Evolutionary conservation across 148 eudicot genomes (phyloP), one percentile per base, ranked within the genome.

Genomic region (Heliosperma pusillum): DNA sequence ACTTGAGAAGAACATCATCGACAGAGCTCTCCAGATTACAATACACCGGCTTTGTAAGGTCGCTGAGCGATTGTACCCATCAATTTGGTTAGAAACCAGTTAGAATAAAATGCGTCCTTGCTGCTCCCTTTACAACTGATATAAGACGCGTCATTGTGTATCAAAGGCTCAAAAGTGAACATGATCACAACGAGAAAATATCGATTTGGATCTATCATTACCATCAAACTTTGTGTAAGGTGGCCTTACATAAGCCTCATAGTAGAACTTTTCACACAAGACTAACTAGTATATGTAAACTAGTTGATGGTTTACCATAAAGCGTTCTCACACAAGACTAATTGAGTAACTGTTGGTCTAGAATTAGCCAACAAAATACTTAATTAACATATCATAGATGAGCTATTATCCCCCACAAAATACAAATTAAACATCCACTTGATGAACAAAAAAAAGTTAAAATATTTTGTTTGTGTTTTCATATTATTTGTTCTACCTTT

Each of bases 151-250:
- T 11, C 57, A 12, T 24, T 30, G 13, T 71, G 11, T 40, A 15
- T n/a, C 56, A 73, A 44, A 42, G 17, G 21, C 71, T 24, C 45
- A 21, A 76, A 76, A 10, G 21, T 53, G 5, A 55, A 66, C 8
- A 47, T 69, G 57, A 44, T 29, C 25, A 20, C 64, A n/a, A n/a
- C 5, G 36, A 33, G 36, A 33, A 33, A 33, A 33, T 4, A 2
- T 33, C 5, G 36, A 33, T 33, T 33, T 33, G 36, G 36, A 6
- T 33, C 3, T 3, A 74, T 29, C 21, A 47, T 16, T 7, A 59
- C 26, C 16, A 27, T 11, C 45, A 55, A 40, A 13, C 66, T 25
- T 62, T 16, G 68, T 29, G 29, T 10, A 29, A 60, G n/a, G n/a
- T n/a, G n/a, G n/a, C n/a, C 64, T n/a, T 60, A 25, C 10, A 8